Percentiles rank a stretch among this genome's conserved stretches.
Evolutionary conservation across 257 asterid genomes (phyloP).

Genomic region (Anisodus tanguticus): DNA sequence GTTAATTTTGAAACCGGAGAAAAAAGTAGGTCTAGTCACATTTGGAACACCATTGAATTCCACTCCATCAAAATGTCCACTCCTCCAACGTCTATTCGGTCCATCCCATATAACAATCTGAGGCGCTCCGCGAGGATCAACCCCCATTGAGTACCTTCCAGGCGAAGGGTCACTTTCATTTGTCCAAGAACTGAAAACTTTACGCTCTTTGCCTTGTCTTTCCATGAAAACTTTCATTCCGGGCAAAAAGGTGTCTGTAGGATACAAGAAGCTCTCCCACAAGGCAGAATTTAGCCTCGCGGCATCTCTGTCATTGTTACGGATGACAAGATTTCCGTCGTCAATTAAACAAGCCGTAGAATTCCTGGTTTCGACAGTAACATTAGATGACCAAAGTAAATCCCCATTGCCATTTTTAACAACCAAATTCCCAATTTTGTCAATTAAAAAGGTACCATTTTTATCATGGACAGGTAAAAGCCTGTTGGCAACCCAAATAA

Average conservation of each 20-base stretch:
- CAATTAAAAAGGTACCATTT: constrained; percentile 48
- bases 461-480: constrained; percentile 50
- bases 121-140: constrained; percentile 72
- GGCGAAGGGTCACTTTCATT: constrained; percentile 61
- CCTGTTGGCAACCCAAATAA: constrained; percentile 83
- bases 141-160: constrained; percentile 65
- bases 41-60: constrained; percentile 57
- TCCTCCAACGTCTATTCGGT: constrained; percentile 64
- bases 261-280: constrained; percentile 65
- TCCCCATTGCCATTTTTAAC: constrained; percentile 43
- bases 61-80: constrained; percentile 67
- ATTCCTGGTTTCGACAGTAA: constrained; percentile 37
- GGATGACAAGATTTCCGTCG: constrained; percentile 53
- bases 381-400: constrained; percentile 52
- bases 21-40: constrained; percentile 36
- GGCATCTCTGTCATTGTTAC: background rate
- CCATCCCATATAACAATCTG: constrained; percentile 85
- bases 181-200: constrained; percentile 62
- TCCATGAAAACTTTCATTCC: constrained; percentile 53
- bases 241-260: constrained; percentile 69
- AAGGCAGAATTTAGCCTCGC: background rate
- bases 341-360: constrained; percentile 51
- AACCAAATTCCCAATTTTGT: constrained; percentile 47
- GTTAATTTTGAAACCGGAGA: constrained; percentile 54
- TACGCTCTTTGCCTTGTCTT: constrained; percentile 37